Conservation (phyloP, 768 basidiomycete genomes). For the Russula griseocarnosa region DNA sequence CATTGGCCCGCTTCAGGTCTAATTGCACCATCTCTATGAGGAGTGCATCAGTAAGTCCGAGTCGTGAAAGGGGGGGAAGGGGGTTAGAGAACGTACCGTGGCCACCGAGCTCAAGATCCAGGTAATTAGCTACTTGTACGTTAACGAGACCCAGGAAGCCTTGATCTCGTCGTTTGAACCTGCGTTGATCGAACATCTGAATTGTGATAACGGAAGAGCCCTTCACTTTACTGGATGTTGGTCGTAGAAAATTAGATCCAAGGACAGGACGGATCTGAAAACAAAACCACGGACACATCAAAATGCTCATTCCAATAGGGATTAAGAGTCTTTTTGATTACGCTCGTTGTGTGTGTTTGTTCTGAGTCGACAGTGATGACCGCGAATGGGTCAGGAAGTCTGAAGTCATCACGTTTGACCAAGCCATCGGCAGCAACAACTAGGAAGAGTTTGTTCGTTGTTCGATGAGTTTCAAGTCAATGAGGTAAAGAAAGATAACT, state of each 20-base stretch:
- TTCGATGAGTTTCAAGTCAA: not conserved
- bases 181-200: conserved; percentile 98
- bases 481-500: conserved; percentile 25
- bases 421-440: conserved; percentile 94
- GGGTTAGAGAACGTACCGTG: conserved; percentile 61
- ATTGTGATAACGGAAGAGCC: conserved; percentile 99
- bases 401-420: conserved; percentile 92
- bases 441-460: conserved; percentile 34
- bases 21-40: conserved; percentile 82
- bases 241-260: conserved; percentile 5
- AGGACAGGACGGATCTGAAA: not conserved
- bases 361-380: conserved; percentile 98
- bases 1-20: conserved; percentile 96
- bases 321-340: conserved; percentile 93
- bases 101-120: conserved; percentile 88
- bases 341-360: conserved; percentile 94
- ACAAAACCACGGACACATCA: conserved; percentile 67
- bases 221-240: conserved; percentile 70
- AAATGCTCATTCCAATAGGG: conserved; percentile 99
- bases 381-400: conserved; percentile 96
- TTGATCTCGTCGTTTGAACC: conserved; percentile 97
- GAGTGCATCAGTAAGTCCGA: not conserved
- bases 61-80: not conserved
- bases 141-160: conserved; percentile 98
- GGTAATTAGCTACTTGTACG: conserved; percentile 80